Conservation (phyloP, 306 rosid species). For the Nissolia schottii region DNA sequence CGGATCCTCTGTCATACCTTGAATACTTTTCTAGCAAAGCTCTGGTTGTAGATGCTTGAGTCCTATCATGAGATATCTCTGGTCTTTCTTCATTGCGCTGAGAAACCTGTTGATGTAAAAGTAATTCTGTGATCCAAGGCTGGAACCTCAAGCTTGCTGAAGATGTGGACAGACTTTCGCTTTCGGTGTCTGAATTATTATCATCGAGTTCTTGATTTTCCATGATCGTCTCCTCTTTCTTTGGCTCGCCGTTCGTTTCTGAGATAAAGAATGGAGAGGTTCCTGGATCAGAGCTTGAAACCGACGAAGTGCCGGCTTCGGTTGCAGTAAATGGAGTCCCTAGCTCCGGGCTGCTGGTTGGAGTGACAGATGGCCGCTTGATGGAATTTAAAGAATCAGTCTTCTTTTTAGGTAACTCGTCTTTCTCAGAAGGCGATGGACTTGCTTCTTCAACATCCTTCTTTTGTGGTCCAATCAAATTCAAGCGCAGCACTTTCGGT, state of each 20-base stretch:
- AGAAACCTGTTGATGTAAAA: constrained; percentile 53
- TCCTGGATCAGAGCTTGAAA: constrained; percentile 94
- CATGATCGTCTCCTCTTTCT: constrained; percentile 58
- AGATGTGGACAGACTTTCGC: constrained; percentile 64
- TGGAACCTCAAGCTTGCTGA: constrained; percentile 83
- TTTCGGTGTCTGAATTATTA: constrained; percentile 75
- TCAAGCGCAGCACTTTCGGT: constrained; percentile 92
- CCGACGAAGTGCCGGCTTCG: constrained; percentile 87
- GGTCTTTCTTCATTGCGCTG: constrained; percentile 45
- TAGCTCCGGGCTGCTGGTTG: constrained; percentile 93
- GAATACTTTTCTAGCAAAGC: constrained; percentile 53
- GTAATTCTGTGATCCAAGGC: constrained; percentile 74
- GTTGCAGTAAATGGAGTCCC: constrained; percentile 90
- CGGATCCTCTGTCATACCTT: constrained; percentile 65
- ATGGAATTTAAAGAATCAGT: constrained; percentile 45
- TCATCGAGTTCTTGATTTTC: constrained; percentile 61
- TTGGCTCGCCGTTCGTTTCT: constrained; percentile 57
- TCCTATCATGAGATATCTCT: constrained; percentile 41
- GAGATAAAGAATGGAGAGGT: constrained; percentile 80
- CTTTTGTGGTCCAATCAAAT: constrained; percentile 68
- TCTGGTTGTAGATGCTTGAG: constrained; percentile 55
- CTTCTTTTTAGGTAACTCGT: constrained; percentile 46
- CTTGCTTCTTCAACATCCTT: constrained; percentile 50
- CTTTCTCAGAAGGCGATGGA: constrained; percentile 47
- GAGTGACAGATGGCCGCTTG: constrained; percentile 80